These are phyloP conservation scores for Trametes hirsuta DNA, from an alignment of 1,284 basidiomycete species.

Conservation along the genomic window DNA sequence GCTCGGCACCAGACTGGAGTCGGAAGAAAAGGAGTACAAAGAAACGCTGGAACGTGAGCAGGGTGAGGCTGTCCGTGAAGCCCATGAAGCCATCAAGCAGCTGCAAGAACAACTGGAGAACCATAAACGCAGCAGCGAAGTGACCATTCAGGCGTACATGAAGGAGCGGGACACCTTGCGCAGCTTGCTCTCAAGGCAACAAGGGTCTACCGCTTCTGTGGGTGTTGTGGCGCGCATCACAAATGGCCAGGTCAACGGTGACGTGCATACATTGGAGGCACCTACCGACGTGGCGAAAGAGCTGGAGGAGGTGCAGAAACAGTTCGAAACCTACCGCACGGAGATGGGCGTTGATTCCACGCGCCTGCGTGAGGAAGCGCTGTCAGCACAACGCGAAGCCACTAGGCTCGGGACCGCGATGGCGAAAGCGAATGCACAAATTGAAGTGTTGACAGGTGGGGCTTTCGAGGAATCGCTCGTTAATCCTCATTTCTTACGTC, in stretches of 20 bases:
- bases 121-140: slow-evolving; percentile 70
- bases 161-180: slow-evolving; percentile 90
- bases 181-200: slow-evolving; percentile 63
- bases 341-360: slow-evolving; percentile 80
- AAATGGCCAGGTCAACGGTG: slow-evolving; percentile 40
- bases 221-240: slow-evolving; percentile 16
- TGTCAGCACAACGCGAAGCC: slow-evolving; percentile 65
- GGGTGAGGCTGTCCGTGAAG: slow-evolving; percentile 82
- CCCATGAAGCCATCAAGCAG: slow-evolving; percentile 83
- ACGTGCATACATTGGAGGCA: slow-evolving; percentile 26
- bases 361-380: slow-evolving; percentile 71
- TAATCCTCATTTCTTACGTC: background rate
- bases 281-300: slow-evolving; percentile 48
- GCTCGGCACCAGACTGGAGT: slow-evolving; percentile 78
- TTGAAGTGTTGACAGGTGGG: slow-evolving; percentile 72
- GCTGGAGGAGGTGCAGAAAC: slow-evolving; percentile 71
- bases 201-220: slow-evolving; percentile 22
- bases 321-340: slow-evolving; percentile 76
- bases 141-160: slow-evolving; percentile 75
- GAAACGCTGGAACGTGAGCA: slow-evolving; percentile 72
- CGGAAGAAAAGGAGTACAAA: slow-evolving; percentile 71
- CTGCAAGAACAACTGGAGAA: slow-evolving; percentile 76
- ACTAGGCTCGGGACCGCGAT: slow-evolving; percentile 68
- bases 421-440: slow-evolving; percentile 82
- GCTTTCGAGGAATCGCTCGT: slow-evolving; percentile 16